These are phyloP conservation scores for Cyanidioschyzon merolae DNA, from an alignment of 23 red algal genomes.

Conservation along the genomic window DNA sequence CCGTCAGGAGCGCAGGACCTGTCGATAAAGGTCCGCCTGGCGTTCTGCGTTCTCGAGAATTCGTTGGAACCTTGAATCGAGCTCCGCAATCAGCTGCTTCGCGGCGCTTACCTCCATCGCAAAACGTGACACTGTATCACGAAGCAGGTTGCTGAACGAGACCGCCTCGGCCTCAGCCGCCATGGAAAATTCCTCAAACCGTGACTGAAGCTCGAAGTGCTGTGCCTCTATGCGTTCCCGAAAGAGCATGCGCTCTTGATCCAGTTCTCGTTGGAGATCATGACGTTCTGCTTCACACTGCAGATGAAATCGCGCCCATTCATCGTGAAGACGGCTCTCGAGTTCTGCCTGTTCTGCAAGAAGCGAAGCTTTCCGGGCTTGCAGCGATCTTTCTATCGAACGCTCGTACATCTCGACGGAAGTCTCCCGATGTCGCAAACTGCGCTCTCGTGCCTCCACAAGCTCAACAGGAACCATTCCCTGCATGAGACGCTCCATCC, in stretches of 20 bases:
- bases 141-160: background rate
- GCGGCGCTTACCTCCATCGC: background rate
- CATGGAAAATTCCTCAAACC: background rate
- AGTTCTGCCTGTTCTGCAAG: background rate
- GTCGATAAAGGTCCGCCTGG: background rate
- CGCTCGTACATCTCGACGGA: background rate
- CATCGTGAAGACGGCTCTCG: background rate
- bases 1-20: background rate
- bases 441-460: constrained; percentile 9
- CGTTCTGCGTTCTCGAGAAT: background rate
- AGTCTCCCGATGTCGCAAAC: background rate
- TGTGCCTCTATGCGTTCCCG: background rate
- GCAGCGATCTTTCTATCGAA: background rate
- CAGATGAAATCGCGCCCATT: background rate
- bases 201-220: background rate
- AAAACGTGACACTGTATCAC: background rate
- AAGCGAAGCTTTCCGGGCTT: background rate
- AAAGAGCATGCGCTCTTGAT: background rate
- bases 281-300: background rate
- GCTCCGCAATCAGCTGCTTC: background rate
- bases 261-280: background rate
- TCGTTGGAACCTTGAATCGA: background rate
- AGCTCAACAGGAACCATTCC: constrained; percentile 4
- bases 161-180: background rate
- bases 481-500: background rate